Conservation (phyloP, 108 stramenopile genomes). For the Mayamaea pseudoterrestris region DNA sequence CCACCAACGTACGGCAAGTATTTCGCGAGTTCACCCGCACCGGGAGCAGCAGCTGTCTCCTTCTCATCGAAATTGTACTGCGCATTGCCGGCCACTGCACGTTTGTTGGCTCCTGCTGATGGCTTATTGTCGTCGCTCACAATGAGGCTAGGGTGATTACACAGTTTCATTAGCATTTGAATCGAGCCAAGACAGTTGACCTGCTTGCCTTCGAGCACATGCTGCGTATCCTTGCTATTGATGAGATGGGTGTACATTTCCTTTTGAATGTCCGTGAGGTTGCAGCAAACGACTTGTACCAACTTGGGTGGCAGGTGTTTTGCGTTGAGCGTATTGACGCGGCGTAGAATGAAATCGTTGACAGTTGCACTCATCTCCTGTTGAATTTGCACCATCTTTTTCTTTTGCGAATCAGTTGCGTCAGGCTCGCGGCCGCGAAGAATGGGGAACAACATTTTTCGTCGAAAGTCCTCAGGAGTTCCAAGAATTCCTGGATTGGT, state of each 20-base stretch:
- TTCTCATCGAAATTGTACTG: conserved; percentile 67
- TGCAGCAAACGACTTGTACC: conserved; percentile 96
- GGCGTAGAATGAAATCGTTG: conserved; percentile 92
- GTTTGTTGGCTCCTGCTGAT: conserved; percentile 24
- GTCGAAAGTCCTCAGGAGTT: conserved; percentile 78
- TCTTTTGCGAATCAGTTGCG: conserved; percentile 79
- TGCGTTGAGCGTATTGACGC: conserved; percentile 95
- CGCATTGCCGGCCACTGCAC: conserved; percentile 44
- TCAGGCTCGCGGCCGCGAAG: conserved; percentile 92
- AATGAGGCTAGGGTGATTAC: conserved; percentile 88
- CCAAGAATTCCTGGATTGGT: conserved; percentile 88
- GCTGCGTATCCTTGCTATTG: conserved; percentile 84
- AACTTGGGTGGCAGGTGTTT: conserved; percentile 97
- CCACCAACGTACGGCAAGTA: conserved; percentile 59
- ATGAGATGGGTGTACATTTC: conserved; percentile 92
- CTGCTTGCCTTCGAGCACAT: conserved; percentile 94
- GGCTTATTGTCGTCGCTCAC: conserved; percentile 61
- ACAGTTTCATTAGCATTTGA: conserved; percentile 92
- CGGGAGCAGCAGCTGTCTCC: conserved; percentile 45
- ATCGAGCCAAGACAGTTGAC: conserved; percentile 91
- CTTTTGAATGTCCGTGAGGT: conserved; percentile 89
- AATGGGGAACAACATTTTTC: conserved; percentile 71
- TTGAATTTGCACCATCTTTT: conserved; percentile 74
- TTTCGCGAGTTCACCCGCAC: conserved; percentile 70
- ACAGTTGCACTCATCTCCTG: conserved; percentile 82